A percentile compares a stretch with the other conserved stretches of the same genome.
These are phyloP conservation scores for Trichoderma sp. DNA, from an alignment of 2,329 filamentous ascomycete genomes.

Conservation along the genomic window DNA sequence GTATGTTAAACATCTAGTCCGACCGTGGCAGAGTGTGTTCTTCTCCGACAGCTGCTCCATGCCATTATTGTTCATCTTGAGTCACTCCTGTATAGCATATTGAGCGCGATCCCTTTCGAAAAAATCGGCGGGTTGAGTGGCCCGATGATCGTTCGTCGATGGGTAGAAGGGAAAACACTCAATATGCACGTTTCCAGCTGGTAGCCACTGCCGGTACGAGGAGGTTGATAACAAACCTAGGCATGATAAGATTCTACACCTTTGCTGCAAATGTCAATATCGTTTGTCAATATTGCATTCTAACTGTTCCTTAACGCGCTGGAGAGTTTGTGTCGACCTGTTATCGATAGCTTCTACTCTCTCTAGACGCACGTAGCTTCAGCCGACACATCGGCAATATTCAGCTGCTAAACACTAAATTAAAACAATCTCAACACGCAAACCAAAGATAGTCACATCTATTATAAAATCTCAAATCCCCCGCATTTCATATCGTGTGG, in stretches of 20 bases:
- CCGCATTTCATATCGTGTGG: not conserved
- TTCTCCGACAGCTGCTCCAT: too few species aligned
- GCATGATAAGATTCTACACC: too few species aligned
- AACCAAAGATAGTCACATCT: not conserved
- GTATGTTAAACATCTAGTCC: too few species aligned
- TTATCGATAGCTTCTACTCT: not conserved
- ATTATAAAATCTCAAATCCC: not conserved
- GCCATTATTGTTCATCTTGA: too few species aligned
- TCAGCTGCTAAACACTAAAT: not conserved
- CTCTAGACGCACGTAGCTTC: not conserved
- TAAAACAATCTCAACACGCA: not conserved
- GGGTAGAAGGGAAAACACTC: not conserved
- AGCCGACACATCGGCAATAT: not conserved
- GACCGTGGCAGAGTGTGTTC: too few species aligned
- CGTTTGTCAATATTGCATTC: not conserved
- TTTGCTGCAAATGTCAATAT: not conserved
- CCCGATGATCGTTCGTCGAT: not conserved
- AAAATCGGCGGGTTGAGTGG: not conserved
- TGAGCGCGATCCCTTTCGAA: not conserved
- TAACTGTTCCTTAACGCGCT: not conserved
- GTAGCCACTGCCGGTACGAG: not conserved
- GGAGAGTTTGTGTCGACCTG: not conserved
- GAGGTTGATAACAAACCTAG: not conserved
- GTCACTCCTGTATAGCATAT: too few species aligned
- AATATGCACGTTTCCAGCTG: not conserved